Base-by-base conservation (phyloP, 2,329 filamentous ascomycete species). In the Colletotrichum zoysiae region DNA sequence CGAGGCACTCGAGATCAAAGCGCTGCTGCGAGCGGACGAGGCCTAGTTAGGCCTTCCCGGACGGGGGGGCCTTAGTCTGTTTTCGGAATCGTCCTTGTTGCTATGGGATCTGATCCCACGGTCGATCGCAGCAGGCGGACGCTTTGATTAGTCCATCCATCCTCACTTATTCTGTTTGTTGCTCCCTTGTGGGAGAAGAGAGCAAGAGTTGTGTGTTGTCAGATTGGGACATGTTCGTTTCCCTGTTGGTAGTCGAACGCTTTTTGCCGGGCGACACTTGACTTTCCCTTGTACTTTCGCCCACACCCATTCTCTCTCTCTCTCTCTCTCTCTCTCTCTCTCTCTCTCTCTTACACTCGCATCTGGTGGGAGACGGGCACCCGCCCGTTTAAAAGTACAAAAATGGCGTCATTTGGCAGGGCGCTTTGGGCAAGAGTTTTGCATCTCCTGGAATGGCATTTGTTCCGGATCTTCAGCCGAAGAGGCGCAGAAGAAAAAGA, bases 1-100 rank as follows among this genome's bases (percentile, higher is more conserved):
- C 65, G 69, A 71, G 58, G 69, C 69, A 30, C 65, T 72, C 11
- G 70, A 72, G 70, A 66, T 72, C 65, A 69, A 70, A 66, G 65
- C 70, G 65, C 55, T 72, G 66, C 60, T 72, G 66, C 60, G 65
- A 9, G 65, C 65, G 65, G 70, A 72, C 70, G 65, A 72, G 20
- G 48, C 46, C 55, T 56, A 72, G 60, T 42, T 64, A 58, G 60
- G 35, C 35, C 48, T 23, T 51, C 48, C 46, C 46, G n/a, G 35
- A 62, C 51, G 2, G 46, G 33, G 60, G 35, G 30, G 16, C 16
- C 3, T 53, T 53, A 30, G 60, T 53, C 48, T 35, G n/a, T n/a
- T 67, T 35, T 38, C 33, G 30, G 48, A 30, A 48, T 53, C 38
- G 61, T 12, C 46, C 6, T n/a, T 58, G n/a, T 26, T 33, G 50